Evolutionary conservation across 257 asterid species (phyloP), one percentile per base, ranked within the genome.

Genomic region (Anisodus acutangulus): DNA sequence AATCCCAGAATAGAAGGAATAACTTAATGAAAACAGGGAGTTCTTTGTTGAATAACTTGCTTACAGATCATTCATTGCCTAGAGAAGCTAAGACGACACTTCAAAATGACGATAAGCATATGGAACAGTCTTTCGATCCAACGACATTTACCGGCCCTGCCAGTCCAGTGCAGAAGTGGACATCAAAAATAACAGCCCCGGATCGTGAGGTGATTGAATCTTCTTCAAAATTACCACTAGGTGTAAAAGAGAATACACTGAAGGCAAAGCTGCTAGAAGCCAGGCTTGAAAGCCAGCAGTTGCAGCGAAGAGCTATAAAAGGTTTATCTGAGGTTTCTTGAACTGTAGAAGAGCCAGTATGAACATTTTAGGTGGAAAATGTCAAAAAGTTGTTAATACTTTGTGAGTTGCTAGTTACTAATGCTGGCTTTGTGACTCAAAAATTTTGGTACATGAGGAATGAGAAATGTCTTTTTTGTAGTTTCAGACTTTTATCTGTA

Each of bases 241-340:
- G 88, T 39, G 35, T 86, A 19, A 92, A 87, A 83, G 92, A 91
- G 2, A 90, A 90, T 81, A 93, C 97, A 58, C 86, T 96, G 90
- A 90, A 89, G 92, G 98, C 94, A 12, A 93, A 90, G 93, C 89
- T 95, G 88, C 92, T 93, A 22, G 98, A 95, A 87, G 98, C 99
- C 17, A 91, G 99, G 88, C 67, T 90, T 5, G 93, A 88, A 82
- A 86, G 88, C 68, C 92, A 85, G 85, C 91, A 86, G 60, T 83
- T 89, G 80, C 92, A 88, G 35, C 55, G 86, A 53, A 88, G 91
- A 66, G 72, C 84, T 66, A 76, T 90, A 60, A 88, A 86, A 81
- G 91, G 90, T 81, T 85, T 49, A 74, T 87, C 86, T 64, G 84
- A 49, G 67, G 89, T 17, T 17, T 13, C 64, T 76, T 76, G 64